These are phyloP conservation scores for Saccharum spontaneum DNA, from an alignment of 176 grass and related monocot genomes.

Conservation along the genomic window DNA sequence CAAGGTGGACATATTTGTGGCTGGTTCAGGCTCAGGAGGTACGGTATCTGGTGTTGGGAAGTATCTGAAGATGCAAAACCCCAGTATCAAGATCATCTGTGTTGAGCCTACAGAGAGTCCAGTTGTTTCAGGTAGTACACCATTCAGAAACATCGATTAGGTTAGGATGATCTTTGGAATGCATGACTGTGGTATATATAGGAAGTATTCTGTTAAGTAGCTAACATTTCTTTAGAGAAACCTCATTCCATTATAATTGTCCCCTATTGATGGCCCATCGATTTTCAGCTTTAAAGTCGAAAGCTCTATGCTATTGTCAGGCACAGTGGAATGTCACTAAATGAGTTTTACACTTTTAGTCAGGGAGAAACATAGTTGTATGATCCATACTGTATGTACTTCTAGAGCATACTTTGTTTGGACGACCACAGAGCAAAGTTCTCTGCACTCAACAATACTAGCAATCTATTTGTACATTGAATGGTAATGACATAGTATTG, in stretches of 20 bases:
- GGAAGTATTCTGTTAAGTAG: background rate
- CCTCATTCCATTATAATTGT: background rate
- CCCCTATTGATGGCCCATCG: background rate
- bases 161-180: background rate
- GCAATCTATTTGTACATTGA: background rate
- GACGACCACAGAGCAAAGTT: background rate
- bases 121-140: conserved; percentile 63
- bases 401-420: background rate
- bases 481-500: background rate
- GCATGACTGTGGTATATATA: background rate
- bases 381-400: background rate
- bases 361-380: background rate
- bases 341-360: background rate
- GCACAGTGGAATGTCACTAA: background rate
- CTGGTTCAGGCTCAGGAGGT: conserved; percentile 66
- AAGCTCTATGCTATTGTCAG: background rate
- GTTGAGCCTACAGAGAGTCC: conserved; percentile 76
- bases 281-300: background rate
- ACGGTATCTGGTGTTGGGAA: conserved; percentile 60
- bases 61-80: conserved; percentile 78
- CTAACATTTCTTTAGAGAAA: background rate
- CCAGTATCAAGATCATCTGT: conserved; percentile 58
- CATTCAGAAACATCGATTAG: background rate
- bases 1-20: conserved; percentile 59
- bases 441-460: background rate